Evolutionary conservation across 2,329 filamentous ascomycete genomes (phyloP), one percentile per base, ranked within the genome.

Genomic region (Blastomyces parvus): DNA sequence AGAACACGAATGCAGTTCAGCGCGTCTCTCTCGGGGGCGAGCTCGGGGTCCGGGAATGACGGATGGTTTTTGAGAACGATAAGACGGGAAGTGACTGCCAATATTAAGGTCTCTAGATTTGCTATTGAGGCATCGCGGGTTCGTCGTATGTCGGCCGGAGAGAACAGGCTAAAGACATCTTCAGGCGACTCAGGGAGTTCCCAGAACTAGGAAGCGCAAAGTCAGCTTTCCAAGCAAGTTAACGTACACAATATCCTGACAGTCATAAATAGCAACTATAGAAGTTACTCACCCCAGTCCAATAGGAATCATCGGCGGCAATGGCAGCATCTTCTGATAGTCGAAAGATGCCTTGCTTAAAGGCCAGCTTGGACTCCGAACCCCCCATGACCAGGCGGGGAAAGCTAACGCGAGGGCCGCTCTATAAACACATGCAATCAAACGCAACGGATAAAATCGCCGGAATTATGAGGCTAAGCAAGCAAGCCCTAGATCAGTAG

Each of bases 271-370:
- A 52, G 11, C 25, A 25, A 17, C 19, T n/a, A 11, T 44, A 27
- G 52, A 36, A 46, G 59, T 25, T 57, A 81, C 88, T 73, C 78
- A 95, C 91, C 74, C 90, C 90, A 67, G 89, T 87, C 94, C 94
- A 99, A 80, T 96, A 97, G 22, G 86, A 82, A 79, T 97, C 91
- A 77, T 94, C 88, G 63, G 91, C 86, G 65, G 91, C 83, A 73
- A 97, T 97, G 74, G 89, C 83, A 68, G 87, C 86, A 75, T 96
- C 89, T 76, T 96, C 91, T n/a, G 91, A 94, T 64, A 99, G 86
- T 74, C 89, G 87, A 81, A 97, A 97, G 80, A 97, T 96, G 78
- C 92, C 93, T 79, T 96, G 90, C 80, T 97, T 97, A 84, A 99
- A 97, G 74, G 93, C 91, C 74, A 97, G 87, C 84, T 97, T 97